phyloP scores from a whole-genome alignment of 1,284 basidiomycete genomes.

The Cutaneotrichosporon cavernicola region DNA sequence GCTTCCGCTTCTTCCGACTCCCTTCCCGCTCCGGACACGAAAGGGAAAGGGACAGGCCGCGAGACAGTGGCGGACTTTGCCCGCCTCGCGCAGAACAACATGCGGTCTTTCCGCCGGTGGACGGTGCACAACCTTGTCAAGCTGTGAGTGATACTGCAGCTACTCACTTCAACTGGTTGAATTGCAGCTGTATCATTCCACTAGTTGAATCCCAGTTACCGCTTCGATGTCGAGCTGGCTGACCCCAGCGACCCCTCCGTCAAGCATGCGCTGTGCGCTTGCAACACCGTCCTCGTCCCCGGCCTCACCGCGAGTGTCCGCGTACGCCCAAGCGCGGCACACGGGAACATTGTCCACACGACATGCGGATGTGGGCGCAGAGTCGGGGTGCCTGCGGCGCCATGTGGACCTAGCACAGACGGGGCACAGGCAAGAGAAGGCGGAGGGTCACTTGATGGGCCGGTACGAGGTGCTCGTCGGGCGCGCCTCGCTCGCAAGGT shows the following conservation, averaged over 20 bases:
- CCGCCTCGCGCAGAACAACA: slow-evolving; percentile 33
- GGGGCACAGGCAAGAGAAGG: not conserved
- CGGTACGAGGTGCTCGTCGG: slow-evolving; percentile 27
- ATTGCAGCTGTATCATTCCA: not conserved
- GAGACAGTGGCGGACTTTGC: slow-evolving; percentile 11
- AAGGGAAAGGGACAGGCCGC: not conserved
- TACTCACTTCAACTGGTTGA: not conserved
- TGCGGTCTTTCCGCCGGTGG: slow-evolving; percentile 37
- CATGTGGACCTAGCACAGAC: not conserved
- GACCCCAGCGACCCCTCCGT: slow-evolving; percentile 41
- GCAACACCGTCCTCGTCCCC: slow-evolving; percentile 44
- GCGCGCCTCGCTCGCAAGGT: slow-evolving; percentile 18
- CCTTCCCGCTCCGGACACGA: no score
- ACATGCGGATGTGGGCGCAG: slow-evolving; percentile 35
- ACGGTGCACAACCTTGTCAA: slow-evolving; percentile 47
- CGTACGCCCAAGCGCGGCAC: slow-evolving; percentile 17
- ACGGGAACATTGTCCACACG: slow-evolving; percentile 23
- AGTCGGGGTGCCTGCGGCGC: slow-evolving; percentile 28
- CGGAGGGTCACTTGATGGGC: slow-evolving; percentile 31
- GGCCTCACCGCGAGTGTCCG: slow-evolving; percentile 42
- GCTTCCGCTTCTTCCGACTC: not conserved
- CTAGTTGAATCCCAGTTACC: no score
- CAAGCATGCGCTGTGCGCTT: slow-evolving; percentile 42
- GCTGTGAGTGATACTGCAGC: slow-evolving; percentile 29
- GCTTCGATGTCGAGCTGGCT: not conserved